Evolutionary conservation across 768 basidiomycete species (phyloP), one percentile per base, ranked within the genome.

Genomic region (Rhizopogon rudus): DNA sequence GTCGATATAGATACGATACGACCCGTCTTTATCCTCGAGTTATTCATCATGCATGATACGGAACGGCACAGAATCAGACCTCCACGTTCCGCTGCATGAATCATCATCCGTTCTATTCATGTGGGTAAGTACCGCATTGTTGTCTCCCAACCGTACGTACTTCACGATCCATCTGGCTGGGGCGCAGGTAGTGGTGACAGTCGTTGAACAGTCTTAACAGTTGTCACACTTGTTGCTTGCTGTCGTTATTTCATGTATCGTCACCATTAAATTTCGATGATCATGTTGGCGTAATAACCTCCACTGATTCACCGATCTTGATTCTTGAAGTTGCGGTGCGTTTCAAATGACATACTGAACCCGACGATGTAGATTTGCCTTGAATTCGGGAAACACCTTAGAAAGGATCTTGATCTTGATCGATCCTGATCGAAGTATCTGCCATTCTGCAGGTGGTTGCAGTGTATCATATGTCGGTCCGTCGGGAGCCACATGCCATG

Each of bases 71-170:
- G 54, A 35, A 43, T 29, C 43, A 31, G 51, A 31, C n/a, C 25
- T n/a, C 28, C 35, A 52, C 40, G 40, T 17, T 63, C 65, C 51
- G 59, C 61, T 55, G 54, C 57, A 46, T 46, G 43, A 51, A 25
- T 25, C 25, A 3, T 51, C 55, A 60, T 51, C 52, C 49, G 35
- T 16, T 45, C 43, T 42, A 29, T 50, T 56, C 56, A 7, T 49
- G 31, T 43, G 60, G 63, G 65, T 61, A 59, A 48, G 58, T 5
- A 40, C 43, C 39, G 13, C 35, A 55, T 37, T 41, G 13, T 35
- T 49, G 14, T 12, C 20, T 37, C 4, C 12, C 22, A 12, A 49
- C 37, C 3, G 58, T 46, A 55, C 29, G 40, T 40, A 54, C 40
- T 46, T 41, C 25, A 44, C 33, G 33, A 22, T 41, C 9, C 29